phyloP scores from a whole-genome alignment of 2,329 filamentous ascomycete genomes.

The Chlorencoelia australis region DNA sequence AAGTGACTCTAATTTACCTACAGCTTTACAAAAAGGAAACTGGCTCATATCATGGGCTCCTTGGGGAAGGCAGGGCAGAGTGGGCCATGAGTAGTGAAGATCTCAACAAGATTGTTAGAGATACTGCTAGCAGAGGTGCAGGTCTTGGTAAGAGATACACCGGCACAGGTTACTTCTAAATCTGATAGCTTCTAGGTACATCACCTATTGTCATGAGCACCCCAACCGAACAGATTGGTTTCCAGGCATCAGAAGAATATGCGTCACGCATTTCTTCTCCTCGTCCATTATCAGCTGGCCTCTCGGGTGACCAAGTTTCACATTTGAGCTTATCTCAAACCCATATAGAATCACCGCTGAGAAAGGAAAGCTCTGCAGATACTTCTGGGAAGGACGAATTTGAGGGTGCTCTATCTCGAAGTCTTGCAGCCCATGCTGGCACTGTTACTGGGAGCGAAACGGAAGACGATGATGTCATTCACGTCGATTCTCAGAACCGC shows the following conservation, averaged over 20 bases:
- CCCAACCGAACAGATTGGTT: constrained; percentile 84
- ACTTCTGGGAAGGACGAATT: constrained; percentile 17
- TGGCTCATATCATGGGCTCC: constrained; percentile 35
- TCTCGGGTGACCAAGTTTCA: constrained; percentile 27
- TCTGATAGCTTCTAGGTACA: constrained; percentile 43
- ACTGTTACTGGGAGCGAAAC: constrained; percentile 34
- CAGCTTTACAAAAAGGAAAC: constrained; percentile 58
- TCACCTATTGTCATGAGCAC: constrained; percentile 56
- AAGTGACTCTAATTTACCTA: no score
- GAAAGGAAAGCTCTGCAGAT: constrained; percentile 35
- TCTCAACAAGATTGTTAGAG: constrained; percentile 78
- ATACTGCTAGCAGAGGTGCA: constrained; percentile 47
- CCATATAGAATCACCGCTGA: constrained; percentile 28
- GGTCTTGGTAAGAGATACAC: constrained; percentile 37
- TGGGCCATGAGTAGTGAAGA: constrained; percentile 85
- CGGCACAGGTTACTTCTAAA: constrained; percentile 13
- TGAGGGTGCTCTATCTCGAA: constrained; percentile 30
- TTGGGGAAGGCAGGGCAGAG: constrained; percentile 47
- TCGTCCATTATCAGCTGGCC: constrained; percentile 34
- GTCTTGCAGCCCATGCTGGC: constrained; percentile 27
- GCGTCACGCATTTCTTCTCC: constrained; percentile 67
- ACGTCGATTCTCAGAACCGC: constrained; percentile 59
- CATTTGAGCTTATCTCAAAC: constrained; percentile 36
- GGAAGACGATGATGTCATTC: constrained; percentile 55
- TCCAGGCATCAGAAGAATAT: constrained; percentile 78